A percentile compares a stretch with the other conserved stretches of the same genome.
These are phyloP conservation scores for Mrakia frigida DNA, from an alignment of 768 basidiomycete species.

Conservation along the genomic window DNA sequence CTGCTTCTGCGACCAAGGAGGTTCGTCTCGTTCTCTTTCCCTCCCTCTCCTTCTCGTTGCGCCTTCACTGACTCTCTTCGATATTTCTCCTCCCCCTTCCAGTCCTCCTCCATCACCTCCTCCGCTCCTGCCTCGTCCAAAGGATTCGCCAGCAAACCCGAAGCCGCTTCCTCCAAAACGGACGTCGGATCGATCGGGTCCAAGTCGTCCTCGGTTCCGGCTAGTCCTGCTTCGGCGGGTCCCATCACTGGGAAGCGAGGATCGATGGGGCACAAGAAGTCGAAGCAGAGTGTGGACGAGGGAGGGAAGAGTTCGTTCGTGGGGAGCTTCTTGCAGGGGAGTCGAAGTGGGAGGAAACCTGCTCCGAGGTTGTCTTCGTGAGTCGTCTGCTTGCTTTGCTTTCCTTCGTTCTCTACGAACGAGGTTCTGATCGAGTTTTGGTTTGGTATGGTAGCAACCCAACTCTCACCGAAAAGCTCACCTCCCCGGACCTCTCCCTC, in stretches of 20 bases:
- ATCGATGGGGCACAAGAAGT: conserved; percentile 40
- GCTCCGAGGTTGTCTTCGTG: conserved; percentile 28
- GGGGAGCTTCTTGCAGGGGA: conserved; percentile 37
- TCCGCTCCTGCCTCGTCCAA: conserved; percentile 3
- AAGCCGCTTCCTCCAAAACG: conserved; percentile 4
- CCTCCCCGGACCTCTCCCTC: not conserved
- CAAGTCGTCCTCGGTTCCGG: conserved; percentile 14
- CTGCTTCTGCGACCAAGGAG: not conserved
- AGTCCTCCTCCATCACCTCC: not conserved
- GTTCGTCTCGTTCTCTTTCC: not conserved
- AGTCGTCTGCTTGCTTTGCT: not conserved
- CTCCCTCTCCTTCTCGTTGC: not conserved
- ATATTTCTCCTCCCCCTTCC: not conserved
- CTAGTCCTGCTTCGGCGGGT: conserved; percentile 13
- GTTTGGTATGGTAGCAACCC: not conserved
- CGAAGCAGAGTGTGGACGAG: conserved; percentile 42
- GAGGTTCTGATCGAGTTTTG: not conserved
- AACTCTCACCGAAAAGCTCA: not conserved
- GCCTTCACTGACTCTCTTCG: not conserved
- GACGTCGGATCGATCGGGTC: conserved; percentile 22
- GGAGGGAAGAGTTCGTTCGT: conserved; percentile 69
- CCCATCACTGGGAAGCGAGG: conserved; percentile 10
- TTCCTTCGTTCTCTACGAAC: not conserved
- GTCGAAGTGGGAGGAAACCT: conserved; percentile 25
- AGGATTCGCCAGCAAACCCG: conserved; percentile 17